A percentile compares a stretch with the other conserved stretches of the same genome.
Evolutionary conservation across 805 yeast species (phyloP).

Genomic region (Metschnikowia baotianmanensis): DNA sequence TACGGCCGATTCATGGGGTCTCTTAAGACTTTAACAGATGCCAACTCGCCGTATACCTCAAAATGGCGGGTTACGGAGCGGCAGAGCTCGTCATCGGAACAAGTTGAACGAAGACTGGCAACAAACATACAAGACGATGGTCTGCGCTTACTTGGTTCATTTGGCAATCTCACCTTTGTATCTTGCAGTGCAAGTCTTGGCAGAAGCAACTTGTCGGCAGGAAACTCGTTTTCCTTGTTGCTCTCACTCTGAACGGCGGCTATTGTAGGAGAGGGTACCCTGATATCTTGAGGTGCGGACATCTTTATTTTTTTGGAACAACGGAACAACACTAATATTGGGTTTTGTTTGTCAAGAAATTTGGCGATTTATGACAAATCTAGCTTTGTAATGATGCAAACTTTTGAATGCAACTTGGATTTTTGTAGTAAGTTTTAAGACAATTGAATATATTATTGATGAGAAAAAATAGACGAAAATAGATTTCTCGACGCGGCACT

Average conservation of each 20-base stretch:
- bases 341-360: too few relatives aligned
- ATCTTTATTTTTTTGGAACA: not conserved
- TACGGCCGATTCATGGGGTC: slow-evolving; percentile 82
- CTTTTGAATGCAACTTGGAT: slow-evolving; percentile 3
- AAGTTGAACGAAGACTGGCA: slow-evolving; percentile 68
- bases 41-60: slow-evolving; percentile 64
- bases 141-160: slow-evolving; percentile 11
- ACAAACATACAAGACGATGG: slow-evolving; percentile 90
- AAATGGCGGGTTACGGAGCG: slow-evolving; percentile 68
- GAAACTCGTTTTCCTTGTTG: slow-evolving; percentile 12
- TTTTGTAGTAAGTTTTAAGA: too few relatives aligned
- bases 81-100: slow-evolving; percentile 70
- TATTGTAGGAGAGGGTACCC: not conserved
- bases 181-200: not conserved
- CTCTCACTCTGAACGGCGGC: slow-evolving; percentile 5
- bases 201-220: slow-evolving; percentile 1
- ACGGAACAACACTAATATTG: not conserved
- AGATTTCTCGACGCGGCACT: too few relatives aligned
- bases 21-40: slow-evolving; percentile 76
- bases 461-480: too few relatives aligned
- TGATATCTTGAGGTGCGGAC: slow-evolving; percentile 1
- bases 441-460: not conserved
- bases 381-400: slow-evolving; percentile 4
- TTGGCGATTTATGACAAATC: not conserved
- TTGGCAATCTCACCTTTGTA: not conserved